Conservation (phyloP, 2,329 filamentous ascomycete genomes). For the Coniochaeta pulveracea region DNA sequence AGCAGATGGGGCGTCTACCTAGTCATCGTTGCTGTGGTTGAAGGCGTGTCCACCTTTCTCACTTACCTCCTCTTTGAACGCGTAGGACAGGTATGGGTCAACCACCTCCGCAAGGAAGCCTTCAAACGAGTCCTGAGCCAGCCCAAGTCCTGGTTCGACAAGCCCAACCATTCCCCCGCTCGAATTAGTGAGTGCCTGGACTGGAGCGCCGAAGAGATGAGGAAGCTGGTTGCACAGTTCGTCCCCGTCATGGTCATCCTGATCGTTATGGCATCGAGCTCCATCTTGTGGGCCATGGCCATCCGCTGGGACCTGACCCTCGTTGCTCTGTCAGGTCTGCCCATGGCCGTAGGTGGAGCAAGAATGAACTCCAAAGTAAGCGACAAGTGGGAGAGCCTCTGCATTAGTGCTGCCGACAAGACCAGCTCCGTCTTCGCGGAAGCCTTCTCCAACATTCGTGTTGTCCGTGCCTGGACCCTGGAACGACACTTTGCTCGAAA, state of each 20-base stretch:
- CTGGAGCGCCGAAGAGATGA: conserved; percentile 76
- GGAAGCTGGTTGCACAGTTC: conserved; percentile 71
- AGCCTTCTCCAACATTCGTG: conserved; percentile 66
- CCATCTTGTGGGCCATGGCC: conserved; percentile 61
- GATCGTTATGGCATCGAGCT: conserved; percentile 53
- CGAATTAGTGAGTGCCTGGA: conserved; percentile 64
- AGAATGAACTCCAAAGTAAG: conserved; percentile 54
- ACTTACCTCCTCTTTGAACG: conserved; percentile 63
- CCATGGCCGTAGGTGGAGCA: conserved; percentile 55
- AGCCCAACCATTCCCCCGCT: conserved; percentile 49
- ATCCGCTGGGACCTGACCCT: conserved; percentile 74
- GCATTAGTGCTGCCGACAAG: conserved; percentile 49
- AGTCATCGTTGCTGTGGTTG: conserved; percentile 53
- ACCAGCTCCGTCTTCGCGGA: conserved; percentile 59
- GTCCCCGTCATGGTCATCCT: conserved; percentile 59
- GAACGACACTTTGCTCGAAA: conserved; percentile 61
- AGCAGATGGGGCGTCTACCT: conserved; percentile 61
- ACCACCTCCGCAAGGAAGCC: conserved; percentile 56
- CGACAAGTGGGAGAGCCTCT: conserved; percentile 59
- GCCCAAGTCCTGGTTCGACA: conserved; percentile 68
- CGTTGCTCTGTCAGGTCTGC: conserved; percentile 58
- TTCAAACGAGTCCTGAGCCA: conserved; percentile 63
- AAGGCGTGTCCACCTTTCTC: conserved; percentile 53
- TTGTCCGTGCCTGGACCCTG: conserved; percentile 64
- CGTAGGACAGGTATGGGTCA: conserved; percentile 66